Conservation (phyloP, 306 rosid genomes). For the Oxytropis ochrocephala region DNA sequence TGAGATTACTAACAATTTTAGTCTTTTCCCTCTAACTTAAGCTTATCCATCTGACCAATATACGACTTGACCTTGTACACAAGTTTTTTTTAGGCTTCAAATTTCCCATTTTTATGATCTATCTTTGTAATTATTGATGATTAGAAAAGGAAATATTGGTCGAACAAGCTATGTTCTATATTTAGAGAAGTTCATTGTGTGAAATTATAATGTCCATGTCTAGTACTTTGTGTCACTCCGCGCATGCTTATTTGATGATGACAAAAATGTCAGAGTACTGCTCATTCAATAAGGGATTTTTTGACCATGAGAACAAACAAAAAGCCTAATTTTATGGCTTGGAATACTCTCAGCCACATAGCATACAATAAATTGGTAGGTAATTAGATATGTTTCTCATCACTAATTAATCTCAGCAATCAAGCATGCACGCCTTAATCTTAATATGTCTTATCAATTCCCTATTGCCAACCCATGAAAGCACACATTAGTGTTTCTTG, state of each 20-base stretch:
- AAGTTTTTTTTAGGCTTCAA: neutral
- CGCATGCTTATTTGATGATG: constrained; percentile 61
- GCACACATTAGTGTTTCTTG: constrained; percentile 20
- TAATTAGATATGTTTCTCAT: neutral
- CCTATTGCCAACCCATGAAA: neutral
- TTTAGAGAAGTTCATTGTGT: neutral
- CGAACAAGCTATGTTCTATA: constrained; percentile 1
- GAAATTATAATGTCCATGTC: constrained; percentile 4
- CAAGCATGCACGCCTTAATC: constrained; percentile 17
- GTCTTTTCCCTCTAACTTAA: too few species aligned
- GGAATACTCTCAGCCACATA: constrained; percentile 30
- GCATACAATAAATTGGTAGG: constrained; percentile 14
- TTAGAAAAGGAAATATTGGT: neutral
- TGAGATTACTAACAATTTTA: too few species aligned
- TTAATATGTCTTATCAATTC: constrained; percentile 22
- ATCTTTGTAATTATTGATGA: neutral
- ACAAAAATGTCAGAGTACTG: constrained; percentile 49
- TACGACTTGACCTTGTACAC: constrained; percentile 9
- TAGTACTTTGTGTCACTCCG: constrained; percentile 28
- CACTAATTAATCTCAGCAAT: neutral
- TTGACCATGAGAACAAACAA: constrained; percentile 32
- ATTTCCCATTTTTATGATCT: neutral
- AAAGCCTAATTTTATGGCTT: constrained; percentile 38
- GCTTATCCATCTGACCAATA: neutral
- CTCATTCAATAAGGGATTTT: constrained; percentile 26